Base-by-base conservation (phyloP, 176 grass and related monocot genomes). In the Secale cereale region DNA sequence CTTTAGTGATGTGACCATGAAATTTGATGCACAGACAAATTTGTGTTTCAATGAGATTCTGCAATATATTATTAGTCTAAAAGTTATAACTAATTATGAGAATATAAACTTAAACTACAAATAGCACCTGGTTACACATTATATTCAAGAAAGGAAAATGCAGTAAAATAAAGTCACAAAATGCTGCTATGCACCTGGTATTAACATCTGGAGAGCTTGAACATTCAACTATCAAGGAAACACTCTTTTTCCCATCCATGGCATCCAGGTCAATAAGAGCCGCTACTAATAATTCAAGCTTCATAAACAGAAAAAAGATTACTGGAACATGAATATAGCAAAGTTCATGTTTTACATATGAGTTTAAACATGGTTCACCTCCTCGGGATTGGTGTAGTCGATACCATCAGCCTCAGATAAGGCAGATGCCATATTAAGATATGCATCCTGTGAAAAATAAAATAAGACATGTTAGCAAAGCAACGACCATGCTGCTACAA, bases 131-230 rank as follows among this genome's bases (percentile, higher is more conserved):
- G 39, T 2, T 65, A 82, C 77, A 20, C 7, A 10, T 29, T 57
- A 77, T 15, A 27, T 60, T n/a, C 1, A 20, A 19, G 5, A 27
- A 80, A 61, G 59, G 5, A 59, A 65, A 69, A 39, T 39, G 59
- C 8, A 3, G 73, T 39, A 7, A 65, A 69, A 80, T 37, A 10
- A 31, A n/a, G 28, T 85, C 25, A 81, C 67, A 45, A 81, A 22
- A 79, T 61, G 5, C 17, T 74, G 50, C 3, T 71, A 74, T 26
- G 45, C 81, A 98, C 93, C 96, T 92, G 41, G 96, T 98, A 75
- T 95, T 98, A 89, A 98, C 93, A 94, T 95, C 93, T 83, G 93
- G 96, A 83, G 96, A 98, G 75, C 91, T 94, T 37, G 96, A 95
- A 83, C 96, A 98, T 88, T 98, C 93, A 79, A 90, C 93, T 78